A percentile compares a stretch with the other conserved stretches of the same genome.
phyloP scores from a whole-genome alignment of 768 basidiomycete genomes.

The Auriculariales sp. region DNA sequence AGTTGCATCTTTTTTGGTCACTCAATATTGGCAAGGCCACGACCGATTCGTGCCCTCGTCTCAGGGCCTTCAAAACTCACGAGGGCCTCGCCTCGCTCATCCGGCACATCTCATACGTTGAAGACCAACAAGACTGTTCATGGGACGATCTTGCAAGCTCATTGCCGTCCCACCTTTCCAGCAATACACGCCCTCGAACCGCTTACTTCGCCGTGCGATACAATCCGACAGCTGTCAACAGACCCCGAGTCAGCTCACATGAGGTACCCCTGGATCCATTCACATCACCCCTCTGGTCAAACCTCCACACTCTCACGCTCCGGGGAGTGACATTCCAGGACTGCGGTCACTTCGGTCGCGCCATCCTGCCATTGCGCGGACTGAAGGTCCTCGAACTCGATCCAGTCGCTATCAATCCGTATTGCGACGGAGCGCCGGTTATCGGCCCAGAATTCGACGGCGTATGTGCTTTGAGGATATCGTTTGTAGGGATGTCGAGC shows the following conservation, averaged over 20 bases:
- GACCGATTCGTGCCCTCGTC: neutral
- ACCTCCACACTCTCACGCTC: neutral
- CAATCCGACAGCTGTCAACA: too few species aligned
- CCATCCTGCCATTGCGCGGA: neutral
- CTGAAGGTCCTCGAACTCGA: neutral
- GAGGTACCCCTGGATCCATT: neutral
- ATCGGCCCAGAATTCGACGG: neutral
- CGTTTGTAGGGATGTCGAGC: neutral
- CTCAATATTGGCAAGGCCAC: neutral
- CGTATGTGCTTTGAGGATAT: neutral
- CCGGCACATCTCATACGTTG: neutral
- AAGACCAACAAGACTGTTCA: neutral
- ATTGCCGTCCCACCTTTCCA: neutral
- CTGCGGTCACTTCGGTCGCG: neutral
- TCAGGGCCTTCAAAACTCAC: neutral
- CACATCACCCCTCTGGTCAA: neutral
- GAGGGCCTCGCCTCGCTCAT: neutral
- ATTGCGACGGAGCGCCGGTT: neutral
- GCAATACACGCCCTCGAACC: neutral
- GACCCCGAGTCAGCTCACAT: too few species aligned
- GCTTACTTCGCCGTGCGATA: neutral
- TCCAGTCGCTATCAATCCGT: neutral
- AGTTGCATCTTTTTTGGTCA: constrained; percentile 7
- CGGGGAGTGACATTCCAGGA: neutral
- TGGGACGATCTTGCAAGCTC: neutral